Base-by-base conservation (phyloP, 1,284 basidiomycete species). In the Ceratobasidium sp. region DNA sequence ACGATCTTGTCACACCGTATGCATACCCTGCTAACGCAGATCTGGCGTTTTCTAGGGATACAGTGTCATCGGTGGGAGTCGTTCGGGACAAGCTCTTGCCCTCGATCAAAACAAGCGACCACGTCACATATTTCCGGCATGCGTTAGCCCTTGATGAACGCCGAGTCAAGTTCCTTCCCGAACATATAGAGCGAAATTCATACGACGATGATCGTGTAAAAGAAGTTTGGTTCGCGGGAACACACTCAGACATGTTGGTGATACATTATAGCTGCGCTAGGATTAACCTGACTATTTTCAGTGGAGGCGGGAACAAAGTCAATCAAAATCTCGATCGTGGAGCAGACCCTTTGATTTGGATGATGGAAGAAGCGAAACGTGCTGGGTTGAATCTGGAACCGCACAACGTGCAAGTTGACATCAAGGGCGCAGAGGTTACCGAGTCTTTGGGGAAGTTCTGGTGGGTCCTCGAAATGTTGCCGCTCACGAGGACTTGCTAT, bases 101-200 rank as follows among this genome's bases (percentile, higher is more conserved):
- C 0, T 77, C 54, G 2, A 79, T 78, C 11, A 76, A 76, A 27
- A 73, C 71, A 0, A 76, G 77, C 74, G 75, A 78, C 2, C 79
- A 84, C 69, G 78, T 82, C 22, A 84, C 82, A 33, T 79, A 79
- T 74, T 83, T 85, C 69, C 81, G 85, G 14, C 85, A 86, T 36
- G 84, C 84, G 0, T 80, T 85, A 11, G 82, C 83, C 19, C 81
- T 85, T 11, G 84, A 86, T 63, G 84, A 85, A 74, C 79, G 78
- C 24, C 82, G 83, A 8, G 75, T 85, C 53, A 85, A 85, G 67
- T 86, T 86, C 75, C 80, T 83, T 75, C 84, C 84, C 0, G 85
- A 86, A 67, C 83, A 83, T 69, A 78, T 75, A 0, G 7, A 7
- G 47, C 29, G 29, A 50, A 4, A 45, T n/a, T n/a, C n/a, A n/a